Evolutionary conservation across 2,329 filamentous ascomycete genomes (phyloP).

Genomic region (Alternaria arbusti): DNA sequence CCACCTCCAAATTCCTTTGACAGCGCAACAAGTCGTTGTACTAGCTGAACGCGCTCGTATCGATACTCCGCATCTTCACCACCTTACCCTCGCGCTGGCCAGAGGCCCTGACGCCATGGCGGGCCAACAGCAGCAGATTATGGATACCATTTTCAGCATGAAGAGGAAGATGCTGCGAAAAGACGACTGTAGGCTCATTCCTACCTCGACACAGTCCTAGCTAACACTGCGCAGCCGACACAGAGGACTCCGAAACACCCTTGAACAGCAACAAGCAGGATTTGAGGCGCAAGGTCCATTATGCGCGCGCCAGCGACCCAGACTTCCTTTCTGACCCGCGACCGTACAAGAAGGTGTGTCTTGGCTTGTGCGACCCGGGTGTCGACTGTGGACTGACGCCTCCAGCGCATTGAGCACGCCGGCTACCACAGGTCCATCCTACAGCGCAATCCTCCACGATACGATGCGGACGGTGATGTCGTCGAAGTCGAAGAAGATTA

Average conservation of each 20-base stretch:
- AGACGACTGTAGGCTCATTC: conserved; percentile 40
- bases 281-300: conserved; percentile 75
- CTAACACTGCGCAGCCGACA: conserved; percentile 67
- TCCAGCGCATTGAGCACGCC: conserved; percentile 73
- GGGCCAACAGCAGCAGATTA: conserved; percentile 49
- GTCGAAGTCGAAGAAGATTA: conserved; percentile 75
- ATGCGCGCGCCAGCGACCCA: conserved; percentile 73
- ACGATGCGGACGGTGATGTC: conserved; percentile 81
- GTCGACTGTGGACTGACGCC: conserved; percentile 17
- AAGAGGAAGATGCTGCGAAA: conserved; percentile 45
- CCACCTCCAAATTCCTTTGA: not conserved
- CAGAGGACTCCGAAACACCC: conserved; percentile 73
- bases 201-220: not conserved
- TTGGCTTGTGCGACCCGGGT: conserved; percentile 4
- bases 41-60: not conserved
- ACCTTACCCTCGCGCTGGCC: conserved; percentile 24
- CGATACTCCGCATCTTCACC: not conserved
- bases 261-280: conserved; percentile 80
- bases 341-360: conserved; percentile 72
- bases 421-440: conserved; percentile 77
- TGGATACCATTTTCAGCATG: conserved; percentile 50
- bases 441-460: conserved; percentile 72
- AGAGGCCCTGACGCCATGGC: conserved; percentile 41
- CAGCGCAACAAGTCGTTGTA: not conserved
- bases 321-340: conserved; percentile 65